Evolutionary conservation across 305 asterid genomes (phyloP).

Genomic region (Lippia alba): DNA sequence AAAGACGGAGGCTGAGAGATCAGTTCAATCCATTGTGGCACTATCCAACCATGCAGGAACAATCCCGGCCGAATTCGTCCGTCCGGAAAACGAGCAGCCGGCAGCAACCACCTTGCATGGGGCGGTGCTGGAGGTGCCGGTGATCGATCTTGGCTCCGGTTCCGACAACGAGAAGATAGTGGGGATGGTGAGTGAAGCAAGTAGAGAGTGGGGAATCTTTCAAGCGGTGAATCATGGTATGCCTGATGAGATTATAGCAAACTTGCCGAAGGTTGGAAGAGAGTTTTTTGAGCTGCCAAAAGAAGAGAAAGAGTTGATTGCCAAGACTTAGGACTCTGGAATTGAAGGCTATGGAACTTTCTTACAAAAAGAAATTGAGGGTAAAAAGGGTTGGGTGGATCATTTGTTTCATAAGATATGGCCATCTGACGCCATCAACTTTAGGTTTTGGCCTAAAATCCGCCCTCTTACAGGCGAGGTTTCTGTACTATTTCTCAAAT

Average conservation of each 20-base stretch:
- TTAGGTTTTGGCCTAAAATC: slow-evolving; percentile 68
- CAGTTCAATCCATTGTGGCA: slow-evolving; percentile 53
- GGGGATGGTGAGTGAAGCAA: slow-evolving; percentile 41
- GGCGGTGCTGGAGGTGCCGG: slow-evolving; percentile 53
- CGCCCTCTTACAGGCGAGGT: slow-evolving; percentile 58
- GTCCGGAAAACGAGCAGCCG: slow-evolving; percentile 64
- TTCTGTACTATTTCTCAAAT: too few species aligned
- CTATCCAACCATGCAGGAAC: slow-evolving; percentile 39
- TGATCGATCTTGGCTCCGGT: slow-evolving; percentile 41
- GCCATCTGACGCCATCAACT: slow-evolving; percentile 60
- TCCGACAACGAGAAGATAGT: slow-evolving; percentile 34
- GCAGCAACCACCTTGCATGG: slow-evolving; percentile 53
- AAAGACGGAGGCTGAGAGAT: slow-evolving; percentile 52
- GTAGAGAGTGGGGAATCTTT: slow-evolving; percentile 65
- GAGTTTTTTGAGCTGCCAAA: slow-evolving; percentile 61
- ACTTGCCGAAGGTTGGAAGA: slow-evolving; percentile 50
- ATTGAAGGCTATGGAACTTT: slow-evolving; percentile 68
- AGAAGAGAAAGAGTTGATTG: slow-evolving; percentile 55
- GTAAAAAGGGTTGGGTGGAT: slow-evolving; percentile 78
- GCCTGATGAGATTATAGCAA: slow-evolving; percentile 44
- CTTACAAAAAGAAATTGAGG: slow-evolving; percentile 58
- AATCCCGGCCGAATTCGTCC: too few species aligned
- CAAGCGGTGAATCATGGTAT: slow-evolving; percentile 69
- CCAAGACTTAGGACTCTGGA: slow-evolving; percentile 45
- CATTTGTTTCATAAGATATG: slow-evolving; percentile 70